Evolutionary conservation across 106 monocot genomes (phyloP).

Genomic region (Allium cepa): DNA sequence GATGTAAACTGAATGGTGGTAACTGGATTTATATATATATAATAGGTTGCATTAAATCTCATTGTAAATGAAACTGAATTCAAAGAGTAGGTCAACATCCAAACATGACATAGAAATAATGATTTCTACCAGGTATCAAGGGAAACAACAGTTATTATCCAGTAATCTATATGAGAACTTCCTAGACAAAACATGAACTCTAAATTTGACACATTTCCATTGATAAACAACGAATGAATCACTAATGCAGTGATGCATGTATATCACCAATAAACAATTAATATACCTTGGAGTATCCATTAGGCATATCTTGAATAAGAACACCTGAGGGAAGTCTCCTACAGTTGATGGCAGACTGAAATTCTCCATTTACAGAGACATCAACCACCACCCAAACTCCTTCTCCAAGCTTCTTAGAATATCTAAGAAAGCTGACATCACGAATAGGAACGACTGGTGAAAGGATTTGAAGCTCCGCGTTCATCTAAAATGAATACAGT

Average conservation of each 20-base stretch:
- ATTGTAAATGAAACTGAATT: too few species aligned
- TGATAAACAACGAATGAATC: not conserved
- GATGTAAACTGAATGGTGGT: too few species aligned
- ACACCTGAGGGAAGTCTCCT: conserved; percentile 54
- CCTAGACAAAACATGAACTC: not conserved
- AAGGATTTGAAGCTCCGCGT: not conserved
- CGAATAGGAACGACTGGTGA: not conserved
- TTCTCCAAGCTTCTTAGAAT: conserved; percentile 48
- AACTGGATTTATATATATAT: too few species aligned
- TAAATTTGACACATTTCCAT: not conserved
- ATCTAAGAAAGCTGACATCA: conserved; percentile 33
- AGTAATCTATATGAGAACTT: not conserved
- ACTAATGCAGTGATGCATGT: not conserved
- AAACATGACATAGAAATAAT: too few species aligned
- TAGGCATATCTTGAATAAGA: conserved; percentile 55
- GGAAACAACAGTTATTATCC: not conserved
- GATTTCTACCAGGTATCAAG: not conserved
- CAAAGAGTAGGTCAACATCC: too few species aligned
- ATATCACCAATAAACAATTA: not conserved
- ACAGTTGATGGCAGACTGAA: conserved; percentile 22
- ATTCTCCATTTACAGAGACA: conserved; percentile 34
- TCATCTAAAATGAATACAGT: conserved; percentile 22
- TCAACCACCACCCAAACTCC: conserved; percentile 49
- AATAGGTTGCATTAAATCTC: too few species aligned
- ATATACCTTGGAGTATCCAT: conserved; percentile 63